Evolutionary conservation across 805 yeast genomes (phyloP), one percentile per base, ranked within the genome.

Genomic region (Brettanomyces anomalus): DNA sequence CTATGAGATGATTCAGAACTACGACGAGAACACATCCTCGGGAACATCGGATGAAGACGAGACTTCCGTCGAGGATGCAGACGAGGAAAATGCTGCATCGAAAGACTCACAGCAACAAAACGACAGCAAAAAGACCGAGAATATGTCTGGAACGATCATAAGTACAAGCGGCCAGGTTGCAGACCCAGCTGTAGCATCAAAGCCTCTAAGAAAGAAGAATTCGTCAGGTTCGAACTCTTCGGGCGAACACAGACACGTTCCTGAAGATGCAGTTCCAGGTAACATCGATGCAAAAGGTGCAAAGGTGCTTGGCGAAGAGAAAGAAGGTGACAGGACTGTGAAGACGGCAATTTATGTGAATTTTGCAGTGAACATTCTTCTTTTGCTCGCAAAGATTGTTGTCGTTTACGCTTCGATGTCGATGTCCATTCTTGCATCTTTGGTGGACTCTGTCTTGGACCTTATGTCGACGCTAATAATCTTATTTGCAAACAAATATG

Each of bases 381-480:
- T 85, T 41, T 62, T 84, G 40, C 36, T 72, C 2, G 88, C 85
- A 3, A 84, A 84, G 54, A 45, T 71, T 3, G 63, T 70, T 11
- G 86, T 81, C 19, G 76, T 79, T 1, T 47, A 76, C n/a, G 62
- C 79, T 55, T 79, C 90, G 0, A 71, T 67, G 54, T 85, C 94
- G 10, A 74, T 85, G 49, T 83, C 93, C 5, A 75, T 85, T 39
- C 66, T 84, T 40, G 94, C 94, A 0, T 83, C 93, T 1, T 70
- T 84, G 48, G 80, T 85, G 34, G 94, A 84, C 62, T 83, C 90
- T 2, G 66, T 77, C 0, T 69, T 84, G 48, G 94, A 85, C 54
- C 78, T 84, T 42, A 59, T 84, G 43, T 82, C 89, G 15, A 84
- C 93, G 0, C 64, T 81, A 45, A 84, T 85, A 49, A 85, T 85